Base-by-base conservation (phyloP, 2,329 filamentous ascomycete species). In the Botryotinia globosa region DNA sequence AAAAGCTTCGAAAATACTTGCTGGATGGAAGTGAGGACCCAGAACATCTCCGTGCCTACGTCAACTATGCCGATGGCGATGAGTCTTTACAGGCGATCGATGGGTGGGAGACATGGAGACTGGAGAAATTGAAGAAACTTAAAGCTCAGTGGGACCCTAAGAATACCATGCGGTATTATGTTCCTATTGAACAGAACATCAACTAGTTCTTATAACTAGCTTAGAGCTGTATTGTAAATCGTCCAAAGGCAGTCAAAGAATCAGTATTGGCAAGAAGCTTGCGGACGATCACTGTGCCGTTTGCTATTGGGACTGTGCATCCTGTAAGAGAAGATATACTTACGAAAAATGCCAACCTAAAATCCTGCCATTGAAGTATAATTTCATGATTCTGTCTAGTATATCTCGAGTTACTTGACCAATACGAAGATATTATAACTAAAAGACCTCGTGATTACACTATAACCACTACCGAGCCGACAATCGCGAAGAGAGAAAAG, bases 11-110 rank as follows among this genome's bases (percentile, higher is more conserved):
- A n/a, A 48, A 54, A 39, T 70, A 39, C 56, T 44, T 70, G 56
- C 20, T 51, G 2, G 42, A 63, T 70, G 68, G 68, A 63, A 70
- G 68, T 14, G 56, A 51, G 1, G 42, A 51, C 29, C 32, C 32
- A 39, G 68, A 14, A 62, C 68, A 70, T 37, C 37, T 69, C 20
- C 12, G 18, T 7, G 42, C 42, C 44, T 86, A 87, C 70, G 81
- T 86, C 64, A 88, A 88, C 77, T 88, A 87, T 74, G 85, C 85
- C 0, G 82, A 82, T 65, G 85, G 85, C 0, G 80, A 84, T 5
- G 85, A 88, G 79, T 76, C 77, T 3, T 75, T 80, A 0, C 73
- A 80, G 66, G 77, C 80, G 4, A 80, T 83, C 80, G 88, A 88
- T 76, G 86, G 86, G 20, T 80, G 80, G 67, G 86, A 86, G 72